phyloP scores from a whole-genome alignment of 163 green algal species.

The Volvox carteri region DNA sequence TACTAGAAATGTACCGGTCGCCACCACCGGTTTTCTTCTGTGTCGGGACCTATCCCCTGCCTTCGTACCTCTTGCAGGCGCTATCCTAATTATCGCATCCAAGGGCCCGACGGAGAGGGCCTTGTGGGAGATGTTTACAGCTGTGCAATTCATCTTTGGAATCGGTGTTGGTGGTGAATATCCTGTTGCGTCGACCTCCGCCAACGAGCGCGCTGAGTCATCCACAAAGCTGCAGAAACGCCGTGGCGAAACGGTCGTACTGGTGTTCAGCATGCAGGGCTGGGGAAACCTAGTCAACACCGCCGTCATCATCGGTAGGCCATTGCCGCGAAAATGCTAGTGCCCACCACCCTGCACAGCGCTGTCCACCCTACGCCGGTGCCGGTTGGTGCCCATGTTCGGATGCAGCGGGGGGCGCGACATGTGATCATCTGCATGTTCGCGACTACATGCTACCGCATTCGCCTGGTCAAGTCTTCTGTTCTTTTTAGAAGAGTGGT shows the following conservation, averaged over 20 bases:
- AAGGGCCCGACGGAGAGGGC: slow-evolving; percentile 17
- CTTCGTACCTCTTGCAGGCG: too few species aligned
- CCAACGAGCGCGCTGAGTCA: slow-evolving; percentile 75
- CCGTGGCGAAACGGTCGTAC: slow-evolving; percentile 77
- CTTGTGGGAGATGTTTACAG: slow-evolving; percentile 49
- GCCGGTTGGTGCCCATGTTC: too few species aligned
- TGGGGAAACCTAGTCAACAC: slow-evolving; percentile 80
- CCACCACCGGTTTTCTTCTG: too few species aligned
- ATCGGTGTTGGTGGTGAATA: slow-evolving; percentile 86
- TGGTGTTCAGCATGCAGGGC: slow-evolving; percentile 78
- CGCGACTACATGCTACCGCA: too few species aligned
- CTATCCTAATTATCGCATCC: slow-evolving; percentile 37
- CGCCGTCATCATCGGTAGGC: slow-evolving; percentile 51
- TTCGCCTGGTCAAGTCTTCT: too few species aligned
- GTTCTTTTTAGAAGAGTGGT: too few species aligned
- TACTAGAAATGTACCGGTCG: too few species aligned
- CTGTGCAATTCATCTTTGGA: slow-evolving; percentile 74
- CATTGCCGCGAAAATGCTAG: too few species aligned
- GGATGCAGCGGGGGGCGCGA: too few species aligned
- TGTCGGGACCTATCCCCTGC: background rate
- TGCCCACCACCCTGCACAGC: too few species aligned
- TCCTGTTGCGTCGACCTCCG: slow-evolving; percentile 79
- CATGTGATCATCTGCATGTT: too few species aligned
- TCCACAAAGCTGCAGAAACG: slow-evolving; percentile 65
- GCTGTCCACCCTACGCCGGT: too few species aligned